These are phyloP conservation scores for Ophiocordyceps camponoti-floridani DNA, from an alignment of 2,329 filamentous ascomycete species.

Conservation along the genomic window DNA sequence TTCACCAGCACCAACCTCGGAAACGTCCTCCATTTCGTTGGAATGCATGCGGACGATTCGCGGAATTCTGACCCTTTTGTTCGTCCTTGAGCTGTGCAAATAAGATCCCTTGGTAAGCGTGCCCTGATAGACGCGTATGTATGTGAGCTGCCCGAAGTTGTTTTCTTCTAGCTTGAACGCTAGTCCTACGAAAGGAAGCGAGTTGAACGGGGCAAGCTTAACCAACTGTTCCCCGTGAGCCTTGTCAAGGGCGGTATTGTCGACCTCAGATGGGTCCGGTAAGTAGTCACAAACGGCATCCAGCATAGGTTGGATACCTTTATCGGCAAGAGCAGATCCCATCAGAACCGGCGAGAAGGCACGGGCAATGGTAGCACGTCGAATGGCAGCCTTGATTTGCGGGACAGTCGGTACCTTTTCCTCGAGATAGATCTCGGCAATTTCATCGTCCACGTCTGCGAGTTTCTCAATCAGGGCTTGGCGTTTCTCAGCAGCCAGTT, in stretches of 20 bases:
- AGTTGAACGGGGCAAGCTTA: constrained; percentile 82
- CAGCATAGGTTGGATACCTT: constrained; percentile 88
- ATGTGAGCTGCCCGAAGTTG: constrained; percentile 95
- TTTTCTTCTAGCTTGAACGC: constrained; percentile 99
- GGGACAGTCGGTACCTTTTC: constrained; percentile 60
- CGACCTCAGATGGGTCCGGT: constrained; percentile 76
- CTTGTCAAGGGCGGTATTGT: constrained; percentile 78
- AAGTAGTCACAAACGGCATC: constrained; percentile 94
- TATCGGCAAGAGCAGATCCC: constrained; percentile 89
- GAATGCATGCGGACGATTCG: constrained; percentile 99
- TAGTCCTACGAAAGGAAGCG: constrained; percentile 81
- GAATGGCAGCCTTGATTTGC: constrained; percentile 86
- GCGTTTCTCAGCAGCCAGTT: constrained; percentile 66
- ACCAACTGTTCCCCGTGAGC: constrained; percentile 62
- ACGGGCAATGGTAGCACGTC: constrained; percentile 68
- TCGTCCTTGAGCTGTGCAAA: constrained; percentile 82
- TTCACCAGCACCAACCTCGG: constrained; percentile 83
- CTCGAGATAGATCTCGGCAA: constrained; percentile 85
- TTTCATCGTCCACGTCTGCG: constrained; percentile 94
- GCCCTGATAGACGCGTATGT: constrained; percentile 96
- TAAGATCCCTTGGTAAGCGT: constrained; percentile 73
- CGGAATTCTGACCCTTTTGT: constrained; percentile 92
- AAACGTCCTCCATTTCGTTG: constrained; percentile 96
- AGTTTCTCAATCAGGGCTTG: constrained; percentile 81
- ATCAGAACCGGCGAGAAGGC: constrained; percentile 94